These are phyloP conservation scores for Immersiporthe knoxdaviesiana DNA, from an alignment of 2,329 filamentous ascomycete species.

Conservation along the genomic window DNA sequence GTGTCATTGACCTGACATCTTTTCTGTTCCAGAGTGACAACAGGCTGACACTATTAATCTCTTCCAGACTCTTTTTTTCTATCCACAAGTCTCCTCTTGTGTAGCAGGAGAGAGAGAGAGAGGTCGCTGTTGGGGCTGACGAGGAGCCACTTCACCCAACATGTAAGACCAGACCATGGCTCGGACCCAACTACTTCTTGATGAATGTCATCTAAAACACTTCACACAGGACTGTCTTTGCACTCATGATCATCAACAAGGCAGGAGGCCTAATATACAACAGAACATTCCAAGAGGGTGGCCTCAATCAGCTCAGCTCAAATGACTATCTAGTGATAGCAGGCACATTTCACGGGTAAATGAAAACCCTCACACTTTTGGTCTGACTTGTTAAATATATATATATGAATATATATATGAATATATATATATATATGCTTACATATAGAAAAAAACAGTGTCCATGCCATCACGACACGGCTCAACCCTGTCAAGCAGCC, in stretches of 20 bases:
- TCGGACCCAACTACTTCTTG: neutral
- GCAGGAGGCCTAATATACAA: constrained; percentile 96
- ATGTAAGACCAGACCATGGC: constrained; percentile 22
- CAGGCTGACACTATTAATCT: neutral
- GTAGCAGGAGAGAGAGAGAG: neutral
- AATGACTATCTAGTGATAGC: constrained; percentile 98
- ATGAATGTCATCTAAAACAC: neutral
- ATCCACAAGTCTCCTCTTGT: constrained; percentile 12
- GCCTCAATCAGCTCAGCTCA: constrained; percentile 82
- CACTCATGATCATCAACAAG: constrained; percentile 98
- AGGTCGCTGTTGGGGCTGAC: neutral
- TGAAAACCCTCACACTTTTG: constrained; percentile 37
- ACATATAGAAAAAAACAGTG: constrained; percentile 43
- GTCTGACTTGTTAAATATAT: constrained; percentile 24
- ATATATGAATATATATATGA: no score
- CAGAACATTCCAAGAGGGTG: constrained; percentile 85
- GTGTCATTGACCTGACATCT: neutral
- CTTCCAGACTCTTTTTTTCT: constrained; percentile 9
- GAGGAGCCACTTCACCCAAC: constrained; percentile 15
- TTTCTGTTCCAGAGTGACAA: neutral
- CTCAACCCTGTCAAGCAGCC: constrained; percentile 58
- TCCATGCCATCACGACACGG: constrained; percentile 70
- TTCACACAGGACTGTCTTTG: constrained; percentile 79
- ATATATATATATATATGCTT: neutral
- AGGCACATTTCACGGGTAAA: constrained; percentile 92